Base-by-base conservation (phyloP, 768 basidiomycete genomes). In the Lactifluus piperatus region DNA sequence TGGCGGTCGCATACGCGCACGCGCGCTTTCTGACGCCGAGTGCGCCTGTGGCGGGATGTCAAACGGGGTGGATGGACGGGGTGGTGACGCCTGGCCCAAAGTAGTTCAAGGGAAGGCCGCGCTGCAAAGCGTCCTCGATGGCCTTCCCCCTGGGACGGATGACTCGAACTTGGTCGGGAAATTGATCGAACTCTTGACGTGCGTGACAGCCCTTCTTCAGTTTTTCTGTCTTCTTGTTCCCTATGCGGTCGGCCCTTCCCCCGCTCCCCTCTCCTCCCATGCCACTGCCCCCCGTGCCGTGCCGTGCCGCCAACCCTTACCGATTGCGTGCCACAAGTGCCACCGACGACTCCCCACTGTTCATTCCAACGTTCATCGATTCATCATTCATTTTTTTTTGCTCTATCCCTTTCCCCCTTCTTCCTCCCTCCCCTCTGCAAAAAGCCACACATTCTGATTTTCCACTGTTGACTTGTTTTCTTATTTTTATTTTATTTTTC, bases 41-140 rank as follows among this genome's bases (percentile, higher is more conserved):
- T 69, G 76, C 53, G 67, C 66, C 43, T 77, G 75, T 62, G 83
- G 83, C 3, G 86, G 80, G 1, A 70, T 92, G 39, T 90, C 91
- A 34, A 91, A 91, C 66, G 88, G 88, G 14, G 71, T 88, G 48
- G 87, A 89, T 66, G 81, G 80, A n/a, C 59, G 69, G 54, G 82
- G 78, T 36, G 83, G 76, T 41, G 73, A 77, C 54, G 74, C 76
- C 22, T 92, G 89, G 90, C 85, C 85, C 26, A 93, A 92, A 73
- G 81, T 92, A 6, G 70, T 75, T 52, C 77, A 79, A 60, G 91
- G 86, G 37, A 73, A 73, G 29, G 67, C 69, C 32, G 71, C 74
- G 10, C 74, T 92, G 57, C 67, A 71, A 47, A 70, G 68, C 29
- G 65, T 82, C 44, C 69, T 85, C 60, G 68, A 71, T 53, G 62